Evolutionary conservation across 2,329 filamentous ascomycete species (phyloP).

Genomic region (Nectriaceae sp.): DNA sequence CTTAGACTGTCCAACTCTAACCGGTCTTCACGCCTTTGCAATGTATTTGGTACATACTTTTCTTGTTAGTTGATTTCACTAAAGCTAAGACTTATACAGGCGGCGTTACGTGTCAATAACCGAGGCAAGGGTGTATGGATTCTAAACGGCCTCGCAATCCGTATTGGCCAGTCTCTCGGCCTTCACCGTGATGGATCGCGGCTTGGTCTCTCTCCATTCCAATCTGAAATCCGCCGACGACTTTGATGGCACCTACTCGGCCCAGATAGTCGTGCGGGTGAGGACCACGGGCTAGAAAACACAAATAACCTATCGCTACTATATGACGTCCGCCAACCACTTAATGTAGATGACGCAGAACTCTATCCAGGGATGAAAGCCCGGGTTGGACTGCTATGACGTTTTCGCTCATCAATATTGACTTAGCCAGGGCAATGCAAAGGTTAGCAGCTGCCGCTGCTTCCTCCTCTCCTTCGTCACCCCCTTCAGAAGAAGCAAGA

Average conservation of each 20-base stretch:
- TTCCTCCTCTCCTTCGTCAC: not conserved
- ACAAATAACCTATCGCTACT: slow-evolving; percentile 9
- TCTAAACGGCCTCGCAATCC: not conserved
- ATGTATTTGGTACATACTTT: not conserved
- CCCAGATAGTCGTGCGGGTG: not conserved
- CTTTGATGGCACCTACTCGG: not conserved
- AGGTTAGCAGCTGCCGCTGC: not conserved
- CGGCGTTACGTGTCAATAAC: not conserved
- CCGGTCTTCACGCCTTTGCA: not conserved
- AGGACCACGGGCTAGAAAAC: not conserved
- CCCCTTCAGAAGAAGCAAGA: slow-evolving; percentile 44
- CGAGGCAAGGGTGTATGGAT: not conserved
- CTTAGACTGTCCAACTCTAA: not conserved
- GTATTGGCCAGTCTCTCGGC: not conserved
- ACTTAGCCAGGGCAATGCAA: not conserved
- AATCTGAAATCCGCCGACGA: not conserved
- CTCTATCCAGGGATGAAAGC: not conserved
- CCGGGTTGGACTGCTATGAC: slow-evolving; percentile 6
- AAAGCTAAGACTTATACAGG: not conserved
- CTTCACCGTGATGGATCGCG: not conserved
- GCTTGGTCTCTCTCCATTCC: not conserved
- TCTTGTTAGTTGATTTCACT: not conserved
- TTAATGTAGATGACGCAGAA: not conserved
- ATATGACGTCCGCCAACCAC: slow-evolving; percentile 2
- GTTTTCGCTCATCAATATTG: slow-evolving; percentile 2